Conservation (phyloP, 257 asterid genomes). For the Solanum acaule region DNA sequence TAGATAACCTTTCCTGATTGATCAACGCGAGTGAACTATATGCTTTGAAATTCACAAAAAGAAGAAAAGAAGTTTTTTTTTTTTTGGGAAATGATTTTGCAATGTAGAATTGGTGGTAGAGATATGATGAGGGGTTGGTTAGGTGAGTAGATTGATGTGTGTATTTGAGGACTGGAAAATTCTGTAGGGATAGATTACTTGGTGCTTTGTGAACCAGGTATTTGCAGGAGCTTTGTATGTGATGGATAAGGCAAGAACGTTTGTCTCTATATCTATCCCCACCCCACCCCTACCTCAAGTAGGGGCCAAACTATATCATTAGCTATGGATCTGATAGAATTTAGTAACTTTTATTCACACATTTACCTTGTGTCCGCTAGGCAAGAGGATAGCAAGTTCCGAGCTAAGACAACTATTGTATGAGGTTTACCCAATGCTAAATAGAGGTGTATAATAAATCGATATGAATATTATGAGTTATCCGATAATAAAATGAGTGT, state of each 20-base stretch:
- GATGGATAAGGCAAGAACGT: slow-evolving; percentile 57
- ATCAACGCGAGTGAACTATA: background rate
- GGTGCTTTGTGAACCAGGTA: slow-evolving; percentile 50
- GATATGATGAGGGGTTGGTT: background rate
- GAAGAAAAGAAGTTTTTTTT: background rate
- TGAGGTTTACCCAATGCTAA: no score
- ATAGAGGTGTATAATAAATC: no score
- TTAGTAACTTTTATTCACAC: background rate
- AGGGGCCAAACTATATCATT: background rate
- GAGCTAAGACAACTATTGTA: background rate
- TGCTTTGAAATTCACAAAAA: background rate
- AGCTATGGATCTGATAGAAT: background rate
- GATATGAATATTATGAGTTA: background rate
- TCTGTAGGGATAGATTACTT: slow-evolving; percentile 11
- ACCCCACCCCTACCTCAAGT: background rate
- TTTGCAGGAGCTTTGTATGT: slow-evolving; percentile 29
- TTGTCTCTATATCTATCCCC: background rate
- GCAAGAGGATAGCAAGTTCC: background rate
- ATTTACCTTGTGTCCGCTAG: background rate
- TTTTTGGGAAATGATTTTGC: background rate
- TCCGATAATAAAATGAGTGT: no score
- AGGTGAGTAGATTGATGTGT: background rate
- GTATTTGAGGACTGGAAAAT: slow-evolving; percentile 20
- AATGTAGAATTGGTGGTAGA: background rate
- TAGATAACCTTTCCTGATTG: background rate